Evolutionary conservation across 2,329 filamentous ascomycete genomes (phyloP).

Genomic region (Venturia oleaginea): DNA sequence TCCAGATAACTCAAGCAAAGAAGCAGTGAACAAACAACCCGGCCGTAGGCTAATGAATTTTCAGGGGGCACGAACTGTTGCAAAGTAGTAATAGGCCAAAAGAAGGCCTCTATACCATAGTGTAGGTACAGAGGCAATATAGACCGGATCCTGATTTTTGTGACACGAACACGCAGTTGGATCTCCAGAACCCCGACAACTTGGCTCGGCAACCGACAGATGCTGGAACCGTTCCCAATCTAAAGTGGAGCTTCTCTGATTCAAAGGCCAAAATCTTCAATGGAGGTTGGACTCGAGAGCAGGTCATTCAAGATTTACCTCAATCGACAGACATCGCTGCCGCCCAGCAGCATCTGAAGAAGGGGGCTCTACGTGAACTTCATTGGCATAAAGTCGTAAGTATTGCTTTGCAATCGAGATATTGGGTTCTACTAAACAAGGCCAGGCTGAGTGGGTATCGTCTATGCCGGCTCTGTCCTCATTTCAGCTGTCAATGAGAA

Average conservation of each 20-base stretch:
- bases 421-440: conserved; percentile 6
- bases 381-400: conserved; percentile 60
- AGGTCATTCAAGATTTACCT: conserved; percentile 58
- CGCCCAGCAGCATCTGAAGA: conserved; percentile 59
- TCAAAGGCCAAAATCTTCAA: conserved; percentile 53
- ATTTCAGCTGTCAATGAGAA: conserved; percentile 55
- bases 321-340: conserved; percentile 57
- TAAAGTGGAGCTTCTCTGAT: conserved; percentile 62
- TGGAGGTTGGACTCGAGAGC: conserved; percentile 58
- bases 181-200: conserved; percentile 55
- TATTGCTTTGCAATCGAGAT: conserved; percentile 14
- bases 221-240: conserved; percentile 53
- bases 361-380: conserved; percentile 57
- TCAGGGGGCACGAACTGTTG: conserved; percentile 58
- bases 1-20: not conserved
- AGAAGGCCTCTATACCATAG: too few relatives aligned
- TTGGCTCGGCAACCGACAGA: conserved; percentile 55
- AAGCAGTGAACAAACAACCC: not conserved
- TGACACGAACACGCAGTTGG: conserved; percentile 51
- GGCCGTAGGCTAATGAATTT: conserved; percentile 12
- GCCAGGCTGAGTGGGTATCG: conserved; percentile 56
- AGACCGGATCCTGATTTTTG: too few relatives aligned
- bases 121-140: too few relatives aligned
- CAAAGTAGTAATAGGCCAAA: too few relatives aligned
- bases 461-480: conserved; percentile 49